Conservation (phyloP, 495 filamentous ascomycete species). For the Hypoxylon fragiforme region DNA sequence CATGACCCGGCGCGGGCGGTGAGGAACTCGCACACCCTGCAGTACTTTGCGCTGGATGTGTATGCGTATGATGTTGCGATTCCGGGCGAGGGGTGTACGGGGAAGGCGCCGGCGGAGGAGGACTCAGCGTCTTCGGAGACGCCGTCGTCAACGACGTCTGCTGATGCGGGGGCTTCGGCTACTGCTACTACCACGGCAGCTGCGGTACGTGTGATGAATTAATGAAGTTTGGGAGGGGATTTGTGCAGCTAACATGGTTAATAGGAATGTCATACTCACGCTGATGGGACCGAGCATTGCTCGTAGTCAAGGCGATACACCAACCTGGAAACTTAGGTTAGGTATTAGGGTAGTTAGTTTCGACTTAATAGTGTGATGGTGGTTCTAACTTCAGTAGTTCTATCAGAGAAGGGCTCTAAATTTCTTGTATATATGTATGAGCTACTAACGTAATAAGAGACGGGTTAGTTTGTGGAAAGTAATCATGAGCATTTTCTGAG, state of each 20-base stretch:
- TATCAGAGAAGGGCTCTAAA: too few species aligned
- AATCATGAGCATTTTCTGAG: too few species aligned
- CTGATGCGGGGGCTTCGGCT: background rate
- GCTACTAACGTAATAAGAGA: too few species aligned
- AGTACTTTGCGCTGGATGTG: conserved; percentile 62
- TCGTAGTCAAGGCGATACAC: background rate
- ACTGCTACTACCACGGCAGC: conserved; percentile 10
- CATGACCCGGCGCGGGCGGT: conserved; percentile 44
- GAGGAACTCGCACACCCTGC: conserved; percentile 56
- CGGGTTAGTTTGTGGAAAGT: too few species aligned
- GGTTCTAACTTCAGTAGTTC: too few species aligned
- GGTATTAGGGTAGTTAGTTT: too few species aligned
- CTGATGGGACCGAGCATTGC: conserved; percentile 32
- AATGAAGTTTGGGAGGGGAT: too few species aligned
- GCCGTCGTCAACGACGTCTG: background rate
- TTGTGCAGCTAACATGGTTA: background rate
- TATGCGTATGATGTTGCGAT: conserved; percentile 58
- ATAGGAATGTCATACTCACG: conserved; percentile 33
- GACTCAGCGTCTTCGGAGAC: background rate
- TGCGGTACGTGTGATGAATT: conserved; percentile 11
- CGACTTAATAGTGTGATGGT: too few species aligned
- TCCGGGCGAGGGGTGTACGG: conserved; percentile 57
- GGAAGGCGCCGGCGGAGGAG: conserved; percentile 29
- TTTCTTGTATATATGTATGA: too few species aligned
- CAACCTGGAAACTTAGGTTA: too few species aligned